Evolutionary conservation across 495 filamentous ascomycete genomes (phyloP), one percentile per base, ranked within the genome.

Genomic region (Neurospora sp.): DNA sequence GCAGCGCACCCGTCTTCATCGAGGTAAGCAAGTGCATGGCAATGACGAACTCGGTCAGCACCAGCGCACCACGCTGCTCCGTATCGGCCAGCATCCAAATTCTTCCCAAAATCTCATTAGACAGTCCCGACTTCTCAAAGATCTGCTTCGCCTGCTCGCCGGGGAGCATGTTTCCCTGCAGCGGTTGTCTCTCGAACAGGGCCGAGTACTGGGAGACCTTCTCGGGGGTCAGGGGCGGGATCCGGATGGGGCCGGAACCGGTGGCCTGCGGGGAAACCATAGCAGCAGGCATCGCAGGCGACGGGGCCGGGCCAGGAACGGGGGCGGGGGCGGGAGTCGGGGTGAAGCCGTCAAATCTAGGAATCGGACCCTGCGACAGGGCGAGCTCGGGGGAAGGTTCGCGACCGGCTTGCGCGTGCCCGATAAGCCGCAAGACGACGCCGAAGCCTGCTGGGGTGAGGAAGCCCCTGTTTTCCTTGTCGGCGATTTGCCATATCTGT

Each of bases 401-500:
- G 77, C 90, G 89, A 72, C 92, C 91, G 78, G 91, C 92, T 84
- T 99, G 96, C 61, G 94, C 95, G 82, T 97, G 94, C 72, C 94
- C 96, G 78, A 99, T 98, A 83, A 99, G 89, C 75, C 96, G 87
- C 78, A 99, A 82, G 27, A 95, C 96, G 77, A 97, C 86, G 39
- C 93, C 91, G 81, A 99, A 99, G 76, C 94, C 96, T 68, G 93
- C 86, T 4, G 92, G 93, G 46, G 93, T 97, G 78, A 99, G 86
- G 70, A 98, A 90, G 73, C 96, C 96, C 73, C 94, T 89, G 82
- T 98, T 99, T 82, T 98, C 95, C 75, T 88, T 93, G 82, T 99
- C 96, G 71, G 96, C 96, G 78, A 99, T 94, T 82, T 97, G 94
- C 96, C 96, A 99, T 88, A 98, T 98, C 93, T 96, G 78, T 75